Percentiles rank a stretch among this genome's conserved stretches.
phyloP scores from a whole-genome alignment of 164 flowering plant species.

The Hamamelis virginiana region DNA sequence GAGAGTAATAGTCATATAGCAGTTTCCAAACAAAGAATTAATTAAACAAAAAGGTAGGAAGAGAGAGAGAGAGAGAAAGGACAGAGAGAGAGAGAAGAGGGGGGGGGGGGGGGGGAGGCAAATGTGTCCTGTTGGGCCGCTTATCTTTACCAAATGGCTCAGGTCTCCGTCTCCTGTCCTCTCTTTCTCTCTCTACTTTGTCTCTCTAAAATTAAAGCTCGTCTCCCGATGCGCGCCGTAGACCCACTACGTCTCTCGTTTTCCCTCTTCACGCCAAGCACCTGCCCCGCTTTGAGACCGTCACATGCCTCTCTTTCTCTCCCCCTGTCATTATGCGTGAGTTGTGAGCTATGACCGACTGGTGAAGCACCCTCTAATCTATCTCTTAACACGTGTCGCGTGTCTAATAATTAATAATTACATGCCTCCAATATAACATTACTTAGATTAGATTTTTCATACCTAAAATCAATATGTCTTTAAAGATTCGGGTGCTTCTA shows the following conservation, averaged over 20 bases:
- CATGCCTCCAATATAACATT: conserved; percentile 11
- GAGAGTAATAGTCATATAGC: conserved; percentile 6
- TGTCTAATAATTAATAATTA: too few species aligned
- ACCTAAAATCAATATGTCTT: neutral
- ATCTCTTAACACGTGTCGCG: conserved; percentile 16
- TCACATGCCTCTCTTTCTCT: neutral
- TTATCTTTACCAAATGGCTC: conserved; percentile 24
- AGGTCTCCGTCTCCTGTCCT: neutral
- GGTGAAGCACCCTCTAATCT: too few species aligned
- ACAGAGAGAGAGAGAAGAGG: neutral
- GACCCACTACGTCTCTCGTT: conserved; percentile 7
- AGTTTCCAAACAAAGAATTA: conserved; percentile 14
- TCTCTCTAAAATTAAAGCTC: conserved; percentile 12
- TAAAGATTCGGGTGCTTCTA: conserved; percentile 1
- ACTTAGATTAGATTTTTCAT: conserved; percentile 11
- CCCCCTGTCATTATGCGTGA: neutral
- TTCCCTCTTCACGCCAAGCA: conserved; percentile 23
- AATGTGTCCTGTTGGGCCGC: conserved; percentile 16
- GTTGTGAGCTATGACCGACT: neutral
- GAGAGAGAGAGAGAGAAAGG: neutral
- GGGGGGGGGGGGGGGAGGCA: neutral
- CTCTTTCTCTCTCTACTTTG: neutral
- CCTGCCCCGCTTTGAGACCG: conserved; percentile 7
- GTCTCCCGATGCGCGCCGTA: conserved; percentile 15
- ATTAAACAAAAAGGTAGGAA: neutral